Conservation (phyloP, 176 grass and related monocot species). For the Rhynchospora breviuscula region DNA sequence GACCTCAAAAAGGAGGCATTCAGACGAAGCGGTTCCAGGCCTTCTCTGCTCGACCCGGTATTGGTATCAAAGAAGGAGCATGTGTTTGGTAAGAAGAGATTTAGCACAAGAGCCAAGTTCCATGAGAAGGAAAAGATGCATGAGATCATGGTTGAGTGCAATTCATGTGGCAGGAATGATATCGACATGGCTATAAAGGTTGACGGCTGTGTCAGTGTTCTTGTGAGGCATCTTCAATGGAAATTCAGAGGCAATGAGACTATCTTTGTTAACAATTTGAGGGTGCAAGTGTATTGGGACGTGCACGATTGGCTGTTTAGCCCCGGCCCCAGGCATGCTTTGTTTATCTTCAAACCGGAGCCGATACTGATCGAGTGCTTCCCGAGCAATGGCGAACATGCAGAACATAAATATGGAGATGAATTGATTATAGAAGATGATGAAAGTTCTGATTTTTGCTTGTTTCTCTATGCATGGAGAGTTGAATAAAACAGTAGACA, state of each 20-base stretch:
- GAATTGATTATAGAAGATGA: neutral
- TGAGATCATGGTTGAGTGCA: slow-evolving; percentile 80
- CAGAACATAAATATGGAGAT: neutral
- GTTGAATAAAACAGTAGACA: slow-evolving; percentile 43
- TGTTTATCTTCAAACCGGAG: slow-evolving; percentile 90
- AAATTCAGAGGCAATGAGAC: slow-evolving; percentile 92
- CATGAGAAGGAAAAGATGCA: slow-evolving; percentile 59
- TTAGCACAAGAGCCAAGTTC: slow-evolving; percentile 59
- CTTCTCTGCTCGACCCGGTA: slow-evolving; percentile 47
- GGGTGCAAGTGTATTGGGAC: slow-evolving; percentile 84
- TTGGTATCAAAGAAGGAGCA: slow-evolving; percentile 82
- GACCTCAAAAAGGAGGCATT: slow-evolving; percentile 79
- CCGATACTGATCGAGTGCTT: neutral
- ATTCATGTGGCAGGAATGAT: slow-evolving; percentile 39
- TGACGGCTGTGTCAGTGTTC: slow-evolving; percentile 40
- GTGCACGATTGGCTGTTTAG: slow-evolving; percentile 88
- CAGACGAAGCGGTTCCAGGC: slow-evolving; percentile 44
- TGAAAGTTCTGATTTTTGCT: slow-evolving; percentile 56
- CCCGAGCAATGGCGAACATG: neutral
- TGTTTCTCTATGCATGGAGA: slow-evolving; percentile 90
- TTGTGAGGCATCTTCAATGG: slow-evolving; percentile 80
- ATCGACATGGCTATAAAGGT: slow-evolving; percentile 81
- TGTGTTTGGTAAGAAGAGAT: slow-evolving; percentile 79
- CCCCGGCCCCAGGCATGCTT: slow-evolving; percentile 58
- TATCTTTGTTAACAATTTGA: slow-evolving; percentile 59